Conservation (phyloP, 2,329 filamentous ascomycete species). For the Stenocarpella maydis region DNA sequence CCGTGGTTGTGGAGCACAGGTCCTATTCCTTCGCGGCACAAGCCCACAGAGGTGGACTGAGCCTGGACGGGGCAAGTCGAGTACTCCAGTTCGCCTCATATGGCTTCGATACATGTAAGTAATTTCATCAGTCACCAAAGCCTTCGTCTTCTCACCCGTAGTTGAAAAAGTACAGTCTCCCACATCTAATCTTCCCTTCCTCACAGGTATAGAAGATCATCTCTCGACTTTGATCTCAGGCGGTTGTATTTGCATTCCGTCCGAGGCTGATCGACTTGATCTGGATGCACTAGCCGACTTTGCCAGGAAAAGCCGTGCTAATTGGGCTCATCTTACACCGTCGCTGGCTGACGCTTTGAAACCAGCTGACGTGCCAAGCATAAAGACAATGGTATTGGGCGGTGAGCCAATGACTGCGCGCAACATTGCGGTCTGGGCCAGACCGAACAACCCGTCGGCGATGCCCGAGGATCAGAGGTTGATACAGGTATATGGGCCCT, state of each 20-base stretch:
- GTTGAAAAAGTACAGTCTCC: background rate
- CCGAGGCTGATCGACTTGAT: conserved; percentile 48
- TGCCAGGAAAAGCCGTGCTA: background rate
- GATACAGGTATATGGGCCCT: conserved; percentile 43
- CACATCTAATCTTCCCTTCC: background rate
- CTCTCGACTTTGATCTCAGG: conserved; percentile 38
- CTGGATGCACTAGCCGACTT: background rate
- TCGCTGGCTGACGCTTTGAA: background rate
- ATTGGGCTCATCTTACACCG: background rate
- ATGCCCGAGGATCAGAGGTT: conserved; percentile 42
- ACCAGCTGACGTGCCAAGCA: background rate
- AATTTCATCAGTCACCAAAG: background rate
- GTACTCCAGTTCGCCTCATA: conserved; percentile 46
- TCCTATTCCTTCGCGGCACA: background rate
- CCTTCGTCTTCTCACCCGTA: background rate
- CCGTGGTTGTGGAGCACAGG: conserved; percentile 50
- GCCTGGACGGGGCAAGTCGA: conserved; percentile 39
- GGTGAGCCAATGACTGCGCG: background rate
- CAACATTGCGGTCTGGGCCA: background rate
- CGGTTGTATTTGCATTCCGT: conserved; percentile 48
- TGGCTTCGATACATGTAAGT: conserved; percentile 42
- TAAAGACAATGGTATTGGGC: background rate
- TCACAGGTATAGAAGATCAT: conserved; percentile 38
- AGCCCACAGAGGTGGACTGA: conserved; percentile 36
- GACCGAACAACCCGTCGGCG: conserved; percentile 42